These are phyloP conservation scores for Suhomyces terraborum DNA, from an alignment of 1,139 yeast species.

Conservation along the genomic window DNA sequence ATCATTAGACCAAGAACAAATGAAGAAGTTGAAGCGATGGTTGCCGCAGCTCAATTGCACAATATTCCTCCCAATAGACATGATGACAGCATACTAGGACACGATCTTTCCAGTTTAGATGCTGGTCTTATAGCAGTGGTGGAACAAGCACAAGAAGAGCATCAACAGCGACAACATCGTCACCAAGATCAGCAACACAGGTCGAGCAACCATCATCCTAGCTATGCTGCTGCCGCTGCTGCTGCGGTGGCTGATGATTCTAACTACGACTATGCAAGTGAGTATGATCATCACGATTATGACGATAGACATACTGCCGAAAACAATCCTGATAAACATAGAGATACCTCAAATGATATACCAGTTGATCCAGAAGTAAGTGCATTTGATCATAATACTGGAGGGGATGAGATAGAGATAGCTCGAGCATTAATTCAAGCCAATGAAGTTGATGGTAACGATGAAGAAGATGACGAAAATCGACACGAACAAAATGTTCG, in stretches of 20 bases:
- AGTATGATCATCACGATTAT: conserved; percentile 24
- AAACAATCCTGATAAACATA: conserved; percentile 9
- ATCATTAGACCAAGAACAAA: conserved; percentile 25
- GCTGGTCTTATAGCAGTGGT: conserved; percentile 67
- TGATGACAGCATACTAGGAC: conserved; percentile 34
- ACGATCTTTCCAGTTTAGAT: conserved; percentile 47
- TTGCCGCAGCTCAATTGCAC: conserved; percentile 38
- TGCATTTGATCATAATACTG: conserved; percentile 50
- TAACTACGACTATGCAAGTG: conserved; percentile 25
- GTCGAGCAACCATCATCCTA: conserved; percentile 19
- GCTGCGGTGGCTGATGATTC: conserved; percentile 34
- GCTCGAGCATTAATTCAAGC: conserved; percentile 69
- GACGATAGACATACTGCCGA: conserved; percentile 6
- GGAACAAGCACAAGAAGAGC: conserved; percentile 58
- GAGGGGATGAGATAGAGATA: conserved; percentile 60
- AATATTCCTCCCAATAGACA: conserved; percentile 33
- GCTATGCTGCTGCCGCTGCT: conserved; percentile 49
- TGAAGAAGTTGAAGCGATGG: conserved; percentile 40
- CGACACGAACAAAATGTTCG: conserved; percentile 4
- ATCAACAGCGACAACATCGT: conserved; percentile 25
- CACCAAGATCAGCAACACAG: conserved; percentile 16
- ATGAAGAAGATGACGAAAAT: conserved; percentile 11
- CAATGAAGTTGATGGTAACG: conserved; percentile 41
- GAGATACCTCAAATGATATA: conserved; percentile 25
- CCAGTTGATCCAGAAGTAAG: conserved; percentile 64